These are phyloP conservation scores for Metschnikowia gruessii DNA, from an alignment of 805 yeast species.

Conservation along the genomic window DNA sequence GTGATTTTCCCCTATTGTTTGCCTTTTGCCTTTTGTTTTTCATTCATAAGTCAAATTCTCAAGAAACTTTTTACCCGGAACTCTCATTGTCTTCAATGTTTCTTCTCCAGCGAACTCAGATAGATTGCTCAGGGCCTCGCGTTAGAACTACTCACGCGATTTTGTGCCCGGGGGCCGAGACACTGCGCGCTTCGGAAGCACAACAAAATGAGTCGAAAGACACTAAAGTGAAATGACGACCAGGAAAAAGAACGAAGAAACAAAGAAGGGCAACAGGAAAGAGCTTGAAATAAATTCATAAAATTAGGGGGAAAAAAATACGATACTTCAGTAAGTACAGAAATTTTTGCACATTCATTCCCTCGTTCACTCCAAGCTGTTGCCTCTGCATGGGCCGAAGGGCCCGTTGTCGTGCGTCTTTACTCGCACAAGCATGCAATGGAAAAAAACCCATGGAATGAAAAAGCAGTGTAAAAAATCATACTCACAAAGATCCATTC, in stretches of 20 bases:
- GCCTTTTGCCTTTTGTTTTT: too few species aligned
- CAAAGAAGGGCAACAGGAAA: not conserved
- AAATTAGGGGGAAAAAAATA: not conserved
- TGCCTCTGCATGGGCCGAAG: not conserved
- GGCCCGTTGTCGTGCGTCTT: not conserved
- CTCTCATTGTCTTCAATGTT: too few species aligned
- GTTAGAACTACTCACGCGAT: not conserved
- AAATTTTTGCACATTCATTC: not conserved
- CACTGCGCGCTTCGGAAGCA: too few species aligned
- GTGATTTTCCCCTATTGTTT: too few species aligned
- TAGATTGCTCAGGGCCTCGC: not conserved
- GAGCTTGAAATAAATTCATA: not conserved
- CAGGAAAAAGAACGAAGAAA: not conserved
- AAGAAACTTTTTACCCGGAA: too few species aligned
- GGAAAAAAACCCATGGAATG: constrained; percentile 2
- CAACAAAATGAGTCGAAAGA: too few species aligned
- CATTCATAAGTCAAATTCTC: too few species aligned
- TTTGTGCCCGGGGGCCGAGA: too few species aligned
- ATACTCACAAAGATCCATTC: constrained; percentile 2
- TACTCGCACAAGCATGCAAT: constrained; percentile 2
- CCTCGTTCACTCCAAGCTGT: not conserved
- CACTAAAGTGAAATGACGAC: too few species aligned
- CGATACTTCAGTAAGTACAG: not conserved
- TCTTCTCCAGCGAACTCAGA: not conserved
- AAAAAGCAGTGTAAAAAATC: not conserved